Conservation (phyloP, 805 yeast genomes). For the Brettanomyces anomalus region DNA sequence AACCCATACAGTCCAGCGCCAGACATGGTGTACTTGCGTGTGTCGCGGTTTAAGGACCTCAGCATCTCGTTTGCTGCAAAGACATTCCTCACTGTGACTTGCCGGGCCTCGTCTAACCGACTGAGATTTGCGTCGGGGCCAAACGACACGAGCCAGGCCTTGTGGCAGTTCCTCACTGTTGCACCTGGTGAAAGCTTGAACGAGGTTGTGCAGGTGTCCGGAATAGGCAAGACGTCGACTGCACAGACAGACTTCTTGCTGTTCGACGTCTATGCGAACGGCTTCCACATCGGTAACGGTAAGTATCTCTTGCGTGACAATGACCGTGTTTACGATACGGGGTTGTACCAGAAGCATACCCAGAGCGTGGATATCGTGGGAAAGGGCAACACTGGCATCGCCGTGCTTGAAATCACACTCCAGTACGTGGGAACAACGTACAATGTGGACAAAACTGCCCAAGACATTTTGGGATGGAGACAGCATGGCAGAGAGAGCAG, state of each 20-base stretch:
- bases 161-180: slow-evolving; percentile 71
- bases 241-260: slow-evolving; percentile 44
- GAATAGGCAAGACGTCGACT: slow-evolving; percentile 31
- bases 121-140: slow-evolving; percentile 60
- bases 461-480: slow-evolving; percentile 42
- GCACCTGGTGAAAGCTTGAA: slow-evolving; percentile 64
- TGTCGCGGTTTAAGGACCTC: slow-evolving; percentile 35
- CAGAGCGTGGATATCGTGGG: slow-evolving; percentile 34
- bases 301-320: slow-evolving; percentile 31
- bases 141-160: slow-evolving; percentile 39
- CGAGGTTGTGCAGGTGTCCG: slow-evolving; percentile 58
- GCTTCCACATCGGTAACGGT: slow-evolving; percentile 52
- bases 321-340: slow-evolving; percentile 26
- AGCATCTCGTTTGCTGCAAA: slow-evolving; percentile 17
- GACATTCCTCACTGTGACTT: slow-evolving; percentile 43
- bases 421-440: slow-evolving; percentile 62
- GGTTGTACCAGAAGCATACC: slow-evolving; percentile 26
- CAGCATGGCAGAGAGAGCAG: background rate
- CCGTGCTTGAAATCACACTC: slow-evolving; percentile 40
- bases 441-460: slow-evolving; percentile 49
- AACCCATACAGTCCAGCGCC: slow-evolving; percentile 52
- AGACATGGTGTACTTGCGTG: slow-evolving; percentile 50
- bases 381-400: slow-evolving; percentile 35
- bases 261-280: slow-evolving; percentile 54
- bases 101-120: slow-evolving; percentile 40